A percentile compares a stretch with the other conserved stretches of the same genome.
phyloP scores from a whole-genome alignment of 768 basidiomycete genomes.

The Galerina sulciceps region DNA sequence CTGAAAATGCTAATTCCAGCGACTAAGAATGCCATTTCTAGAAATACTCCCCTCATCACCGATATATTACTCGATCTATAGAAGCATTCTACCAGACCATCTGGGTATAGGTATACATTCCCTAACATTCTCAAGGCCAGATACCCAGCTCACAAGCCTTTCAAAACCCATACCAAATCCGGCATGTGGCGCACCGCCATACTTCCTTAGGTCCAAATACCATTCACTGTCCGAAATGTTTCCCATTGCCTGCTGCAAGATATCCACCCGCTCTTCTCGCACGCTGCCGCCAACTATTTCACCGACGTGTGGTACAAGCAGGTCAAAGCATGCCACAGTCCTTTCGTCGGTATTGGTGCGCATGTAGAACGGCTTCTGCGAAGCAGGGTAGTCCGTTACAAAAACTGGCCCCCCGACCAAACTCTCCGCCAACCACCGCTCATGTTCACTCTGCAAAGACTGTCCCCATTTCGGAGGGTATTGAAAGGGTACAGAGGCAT shows the following conservation, averaged over 20 bases:
- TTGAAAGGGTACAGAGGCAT: slow-evolving; percentile 44
- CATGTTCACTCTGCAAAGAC: slow-evolving; percentile 86
- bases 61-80: slow-evolving; percentile 36
- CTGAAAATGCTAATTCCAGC: too few species aligned
- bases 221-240: slow-evolving; percentile 50
- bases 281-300: slow-evolving; percentile 94
- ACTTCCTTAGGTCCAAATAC: slow-evolving; percentile 86
- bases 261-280: slow-evolving; percentile 72
- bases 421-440: slow-evolving; percentile 82
- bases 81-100: slow-evolving; percentile 80
- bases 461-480: slow-evolving; percentile 70
- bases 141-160: slow-evolving; percentile 83
- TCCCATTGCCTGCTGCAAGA: slow-evolving; percentile 56
- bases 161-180: slow-evolving; percentile 98
- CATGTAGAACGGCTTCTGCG: slow-evolving; percentile 97
- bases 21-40: neutral
- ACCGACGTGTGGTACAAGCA: slow-evolving; percentile 86
- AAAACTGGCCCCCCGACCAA: slow-evolving; percentile 80
- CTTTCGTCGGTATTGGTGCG: slow-evolving; percentile 51
- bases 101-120: slow-evolving; percentile 93
- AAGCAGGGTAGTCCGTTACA: slow-evolving; percentile 85
- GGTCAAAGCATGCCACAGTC: slow-evolving; percentile 90
- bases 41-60: too few species aligned
- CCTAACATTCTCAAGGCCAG: slow-evolving; percentile 87
- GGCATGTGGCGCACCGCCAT: slow-evolving; percentile 89